Conservation (phyloP, 2,329 filamentous ascomycete genomes). For the Trichoderma harzianum region DNA sequence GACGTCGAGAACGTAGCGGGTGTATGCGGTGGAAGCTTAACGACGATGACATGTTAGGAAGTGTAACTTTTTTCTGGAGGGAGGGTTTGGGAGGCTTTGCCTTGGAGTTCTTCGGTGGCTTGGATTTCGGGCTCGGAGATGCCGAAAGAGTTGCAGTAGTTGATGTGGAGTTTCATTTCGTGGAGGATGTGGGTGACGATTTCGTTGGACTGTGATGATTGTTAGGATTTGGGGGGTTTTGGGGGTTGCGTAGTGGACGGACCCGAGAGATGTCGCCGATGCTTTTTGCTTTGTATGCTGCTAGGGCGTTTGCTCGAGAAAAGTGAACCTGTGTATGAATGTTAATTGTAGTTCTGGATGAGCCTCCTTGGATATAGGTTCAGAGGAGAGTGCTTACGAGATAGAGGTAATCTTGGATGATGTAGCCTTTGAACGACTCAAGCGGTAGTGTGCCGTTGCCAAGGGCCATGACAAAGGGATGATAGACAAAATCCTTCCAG, state of each 20-base stretch:
- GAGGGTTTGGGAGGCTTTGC: slow-evolving; percentile 37
- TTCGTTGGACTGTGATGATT: slow-evolving; percentile 33
- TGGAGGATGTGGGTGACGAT: slow-evolving; percentile 74
- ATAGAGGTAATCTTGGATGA: slow-evolving; percentile 91
- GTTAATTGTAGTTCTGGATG: not conserved
- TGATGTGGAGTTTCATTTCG: slow-evolving; percentile 77
- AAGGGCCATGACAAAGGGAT: slow-evolving; percentile 76
- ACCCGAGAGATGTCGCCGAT: slow-evolving; percentile 71
- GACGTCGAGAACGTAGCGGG: slow-evolving; percentile 81
- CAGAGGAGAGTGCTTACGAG: slow-evolving; percentile 50
- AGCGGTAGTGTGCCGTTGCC: slow-evolving; percentile 71
- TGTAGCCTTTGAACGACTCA: slow-evolving; percentile 80
- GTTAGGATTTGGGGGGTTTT: not conserved
- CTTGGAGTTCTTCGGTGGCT: slow-evolving; percentile 68
- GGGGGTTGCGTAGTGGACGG: slow-evolving; percentile 29
- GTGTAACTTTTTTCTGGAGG: no score
- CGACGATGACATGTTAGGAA: not conserved
- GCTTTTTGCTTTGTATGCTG: slow-evolving; percentile 76
- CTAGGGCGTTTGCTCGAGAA: slow-evolving; percentile 78
- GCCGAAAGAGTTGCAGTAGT: slow-evolving; percentile 79
- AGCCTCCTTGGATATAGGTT: no score
- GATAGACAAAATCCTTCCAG: slow-evolving; percentile 75
- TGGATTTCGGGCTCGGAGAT: slow-evolving; percentile 72
- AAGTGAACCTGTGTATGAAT: slow-evolving; percentile 65
- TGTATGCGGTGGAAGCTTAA: slow-evolving; percentile 75